Base-by-base conservation (phyloP, 2,329 filamentous ascomycete genomes). In the Apiospora kogelbergensis region DNA sequence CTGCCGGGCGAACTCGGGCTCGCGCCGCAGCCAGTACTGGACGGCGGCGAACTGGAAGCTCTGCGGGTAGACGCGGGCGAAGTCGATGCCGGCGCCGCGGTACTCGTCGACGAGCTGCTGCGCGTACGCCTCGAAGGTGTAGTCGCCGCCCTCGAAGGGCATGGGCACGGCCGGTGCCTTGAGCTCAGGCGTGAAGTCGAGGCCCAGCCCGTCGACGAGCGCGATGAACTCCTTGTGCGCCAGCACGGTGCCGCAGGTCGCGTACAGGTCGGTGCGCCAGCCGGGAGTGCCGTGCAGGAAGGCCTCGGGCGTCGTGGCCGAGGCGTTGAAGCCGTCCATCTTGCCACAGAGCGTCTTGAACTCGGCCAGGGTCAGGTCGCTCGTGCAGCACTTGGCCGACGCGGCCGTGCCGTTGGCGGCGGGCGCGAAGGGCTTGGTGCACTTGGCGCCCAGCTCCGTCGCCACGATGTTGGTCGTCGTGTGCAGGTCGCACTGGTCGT, bases 131-230 rank as follows among this genome's bases (percentile, higher is more conserved):
- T 88, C 80, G 76, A 91, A 89, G 0, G 90, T 93, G 81, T 91
- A 93, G 75, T 84, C 76, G 30, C 53, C 17, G 40, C 83, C 84
- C 57, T 82, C 76, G 76, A 91, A 93, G 0, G 91, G 91, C 90
- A 93, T 93, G n/a, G 83, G 76, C n/a, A 93, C 88, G 72, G 87
- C 82, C 44, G 88, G 90, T 0, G 87, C 88, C 83, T 93, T 93
- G 41, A 92, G 84, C 79, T 92, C 90, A 6, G 89, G 86, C 0
- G 88, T 90, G 79, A 90, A 92, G 72, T 88, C 85, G 11, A 91
- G 82, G 45, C 87, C 89, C 53, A 88, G 82, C 1, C 79, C 78
- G 72, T 91, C 82, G 65, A 89, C 85, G 46, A 91, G 78, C 42
- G 82, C 79, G 74, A 93, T 90, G 78, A 88, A 90, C 71, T 90